Evolutionary conservation across 2,329 filamentous ascomycete genomes (phyloP).

Genomic region (Fusarium proliferatum): DNA sequence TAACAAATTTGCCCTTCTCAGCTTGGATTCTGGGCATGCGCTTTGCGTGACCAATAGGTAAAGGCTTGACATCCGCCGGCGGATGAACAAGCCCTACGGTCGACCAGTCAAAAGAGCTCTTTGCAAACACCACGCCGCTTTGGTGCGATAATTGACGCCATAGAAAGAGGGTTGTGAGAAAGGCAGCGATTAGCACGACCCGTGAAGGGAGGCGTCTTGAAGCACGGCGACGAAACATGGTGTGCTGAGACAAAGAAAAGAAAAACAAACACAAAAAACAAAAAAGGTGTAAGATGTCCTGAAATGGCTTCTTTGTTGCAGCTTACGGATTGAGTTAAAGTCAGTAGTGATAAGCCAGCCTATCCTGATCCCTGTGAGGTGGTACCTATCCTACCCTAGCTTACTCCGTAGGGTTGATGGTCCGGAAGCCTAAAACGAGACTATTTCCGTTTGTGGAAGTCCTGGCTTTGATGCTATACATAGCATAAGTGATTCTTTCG

Average conservation of each 20-base stretch:
- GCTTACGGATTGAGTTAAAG: neutral
- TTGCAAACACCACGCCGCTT: constrained; percentile 29
- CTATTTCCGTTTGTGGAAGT: neutral
- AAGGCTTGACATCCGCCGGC: constrained; percentile 46
- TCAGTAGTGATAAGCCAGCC: neutral
- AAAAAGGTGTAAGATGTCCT: neutral
- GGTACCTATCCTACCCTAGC: neutral
- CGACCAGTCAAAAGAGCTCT: constrained; percentile 49
- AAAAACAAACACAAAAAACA: neutral
- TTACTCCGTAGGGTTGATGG: neutral
- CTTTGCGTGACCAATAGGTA: constrained; percentile 44
- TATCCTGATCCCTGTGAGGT: no score
- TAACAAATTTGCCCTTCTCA: constrained; percentile 35
- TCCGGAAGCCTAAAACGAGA: neutral
- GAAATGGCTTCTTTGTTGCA: constrained; percentile 3
- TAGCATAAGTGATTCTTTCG: neutral
- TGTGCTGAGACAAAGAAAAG: neutral
- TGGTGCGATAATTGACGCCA: constrained; percentile 8
- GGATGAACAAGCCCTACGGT: constrained; percentile 43
- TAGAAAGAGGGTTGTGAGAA: neutral
- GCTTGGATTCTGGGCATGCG: constrained; percentile 49
- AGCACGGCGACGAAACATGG: constrained; percentile 6
- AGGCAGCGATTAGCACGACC: neutral
- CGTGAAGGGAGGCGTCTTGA: neutral
- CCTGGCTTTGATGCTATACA: neutral